Conservation (phyloP, 2,329 filamentous ascomycete species). For the Fusarium sublunatum region DNA sequence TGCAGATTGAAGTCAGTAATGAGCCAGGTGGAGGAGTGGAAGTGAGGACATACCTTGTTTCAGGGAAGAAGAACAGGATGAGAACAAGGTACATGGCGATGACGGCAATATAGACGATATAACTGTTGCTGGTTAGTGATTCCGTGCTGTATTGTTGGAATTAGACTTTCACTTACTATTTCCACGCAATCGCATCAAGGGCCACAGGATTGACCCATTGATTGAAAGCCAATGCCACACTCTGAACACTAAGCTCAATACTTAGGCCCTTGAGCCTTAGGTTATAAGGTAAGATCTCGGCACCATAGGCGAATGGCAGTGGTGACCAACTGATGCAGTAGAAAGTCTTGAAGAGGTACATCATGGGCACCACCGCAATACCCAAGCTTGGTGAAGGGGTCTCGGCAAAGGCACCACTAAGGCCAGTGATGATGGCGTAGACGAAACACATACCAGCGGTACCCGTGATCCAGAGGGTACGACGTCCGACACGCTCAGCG, state of each 20-base stretch:
- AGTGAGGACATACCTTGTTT: constrained; percentile 28
- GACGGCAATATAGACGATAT: constrained; percentile 37
- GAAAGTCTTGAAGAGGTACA: constrained; percentile 36
- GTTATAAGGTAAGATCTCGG: constrained; percentile 46
- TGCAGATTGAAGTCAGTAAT: background rate
- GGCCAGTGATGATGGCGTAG: constrained; percentile 21
- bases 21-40: background rate
- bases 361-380: constrained; percentile 25
- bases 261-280: constrained; percentile 44
- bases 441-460: constrained; percentile 20
- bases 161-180: constrained; percentile 25
- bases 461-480: constrained; percentile 27
- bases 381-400: constrained; percentile 21
- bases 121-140: constrained; percentile 1
- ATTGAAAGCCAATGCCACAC: constrained; percentile 38
- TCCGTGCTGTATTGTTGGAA: fast-evolving
- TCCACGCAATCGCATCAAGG: constrained; percentile 39
- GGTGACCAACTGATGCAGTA: constrained; percentile 46
- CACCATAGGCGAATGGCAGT: constrained; percentile 40
- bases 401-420: constrained; percentile 16
- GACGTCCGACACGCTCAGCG: constrained; percentile 25
- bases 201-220: constrained; percentile 43
- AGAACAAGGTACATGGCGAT: constrained; percentile 37
- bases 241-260: constrained; percentile 29
- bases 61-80: constrained; percentile 38